phyloP scores from a whole-genome alignment of 2,329 filamentous ascomycete genomes.

The Myriosclerotinia duriaeana region DNA sequence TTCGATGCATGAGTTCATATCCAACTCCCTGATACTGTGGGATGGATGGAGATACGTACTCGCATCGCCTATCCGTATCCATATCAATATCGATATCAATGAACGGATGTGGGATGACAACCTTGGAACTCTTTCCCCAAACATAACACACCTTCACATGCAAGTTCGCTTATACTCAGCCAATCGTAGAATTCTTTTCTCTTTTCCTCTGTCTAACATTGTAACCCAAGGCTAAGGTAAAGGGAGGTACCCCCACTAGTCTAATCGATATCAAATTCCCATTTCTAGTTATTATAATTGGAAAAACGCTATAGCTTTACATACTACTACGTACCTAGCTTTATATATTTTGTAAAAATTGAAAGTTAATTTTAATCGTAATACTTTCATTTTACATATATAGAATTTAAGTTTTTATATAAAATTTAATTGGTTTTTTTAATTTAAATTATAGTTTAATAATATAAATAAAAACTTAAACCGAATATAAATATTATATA shows the following conservation, averaged over 20 bases:
- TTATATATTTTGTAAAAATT: too few relatives aligned
- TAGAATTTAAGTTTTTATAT: too few relatives aligned
- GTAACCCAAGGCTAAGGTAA: not conserved
- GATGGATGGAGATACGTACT: not conserved
- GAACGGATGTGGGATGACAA: not conserved
- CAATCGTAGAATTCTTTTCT: conserved; percentile 13
- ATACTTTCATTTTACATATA: too few relatives aligned
- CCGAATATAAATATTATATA: too few relatives aligned
- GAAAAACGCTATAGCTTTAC: not conserved
- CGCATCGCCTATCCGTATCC: not conserved
- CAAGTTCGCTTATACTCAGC: conserved; percentile 1
- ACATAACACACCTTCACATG: not conserved
- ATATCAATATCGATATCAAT: not conserved
- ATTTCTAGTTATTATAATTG: not conserved
- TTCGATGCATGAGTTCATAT: conserved; percentile 10
- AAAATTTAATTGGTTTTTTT: too few relatives aligned
- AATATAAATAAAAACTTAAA: too few relatives aligned
- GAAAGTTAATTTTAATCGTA: too few relatives aligned
- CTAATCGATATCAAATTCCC: conserved; percentile 1
- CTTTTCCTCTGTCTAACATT: not conserved
- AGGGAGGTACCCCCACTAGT: not conserved
- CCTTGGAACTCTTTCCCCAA: not conserved
- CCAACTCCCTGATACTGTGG: not conserved
- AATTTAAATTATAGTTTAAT: too few relatives aligned
- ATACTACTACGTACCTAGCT: not conserved